These are phyloP conservation scores for Candida easanensis DNA, from an alignment of 805 yeast genomes.

Conservation along the genomic window DNA sequence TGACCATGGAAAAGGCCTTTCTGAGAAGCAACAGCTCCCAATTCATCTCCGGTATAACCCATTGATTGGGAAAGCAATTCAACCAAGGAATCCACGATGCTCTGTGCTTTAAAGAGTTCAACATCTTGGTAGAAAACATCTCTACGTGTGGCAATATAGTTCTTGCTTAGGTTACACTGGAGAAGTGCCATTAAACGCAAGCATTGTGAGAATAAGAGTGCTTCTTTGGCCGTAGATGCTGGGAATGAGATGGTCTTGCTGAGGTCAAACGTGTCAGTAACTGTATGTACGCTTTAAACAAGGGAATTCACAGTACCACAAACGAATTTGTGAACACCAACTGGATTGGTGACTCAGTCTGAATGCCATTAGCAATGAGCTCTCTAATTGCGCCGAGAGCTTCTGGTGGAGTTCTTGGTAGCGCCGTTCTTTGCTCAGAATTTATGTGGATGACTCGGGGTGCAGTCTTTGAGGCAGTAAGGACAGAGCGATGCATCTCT, in stretches of 20 bases:
- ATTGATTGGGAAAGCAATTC: constrained; percentile 38
- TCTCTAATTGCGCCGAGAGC: constrained; percentile 1
- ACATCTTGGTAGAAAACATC: constrained; percentile 66
- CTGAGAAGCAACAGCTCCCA: constrained; percentile 56
- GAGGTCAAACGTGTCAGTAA: neutral
- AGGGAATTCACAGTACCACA: neutral
- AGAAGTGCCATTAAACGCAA: constrained; percentile 15
- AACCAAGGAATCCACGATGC: constrained; percentile 39
- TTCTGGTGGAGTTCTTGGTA: neutral
- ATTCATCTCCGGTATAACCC: constrained; percentile 33
- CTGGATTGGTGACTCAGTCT: neutral
- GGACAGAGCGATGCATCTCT: neutral
- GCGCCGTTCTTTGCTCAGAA: neutral
- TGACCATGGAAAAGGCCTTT: constrained; percentile 55
- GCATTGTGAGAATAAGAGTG: constrained; percentile 11
- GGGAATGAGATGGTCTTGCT: constrained; percentile 17
- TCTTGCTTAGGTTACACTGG: constrained; percentile 17
- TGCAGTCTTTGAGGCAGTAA: neutral
- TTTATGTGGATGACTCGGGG: neutral
- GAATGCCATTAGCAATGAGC: constrained; percentile 9
- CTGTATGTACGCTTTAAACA: too few species aligned
- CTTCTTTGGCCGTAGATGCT: constrained; percentile 5
- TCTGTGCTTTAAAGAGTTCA: constrained; percentile 46
- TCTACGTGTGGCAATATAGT: constrained; percentile 38
- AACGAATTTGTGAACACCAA: neutral